These are phyloP conservation scores for Ceratocystis colombiana DNA, from an alignment of 2,329 filamentous ascomycete species.

Conservation along the genomic window DNA sequence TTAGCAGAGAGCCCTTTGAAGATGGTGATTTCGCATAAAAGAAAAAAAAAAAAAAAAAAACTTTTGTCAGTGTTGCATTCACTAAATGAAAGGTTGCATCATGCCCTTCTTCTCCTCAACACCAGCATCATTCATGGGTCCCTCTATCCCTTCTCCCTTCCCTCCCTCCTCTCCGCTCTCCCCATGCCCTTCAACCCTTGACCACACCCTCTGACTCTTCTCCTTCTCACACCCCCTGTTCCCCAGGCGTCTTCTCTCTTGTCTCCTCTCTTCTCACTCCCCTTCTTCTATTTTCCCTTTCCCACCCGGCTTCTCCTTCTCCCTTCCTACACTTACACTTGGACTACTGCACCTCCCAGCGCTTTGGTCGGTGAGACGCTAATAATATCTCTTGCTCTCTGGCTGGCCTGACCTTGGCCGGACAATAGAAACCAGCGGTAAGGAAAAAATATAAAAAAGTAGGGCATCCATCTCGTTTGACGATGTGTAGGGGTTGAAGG, in stretches of 20 bases:
- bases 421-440: conserved; percentile 3
- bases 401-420: background rate
- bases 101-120: background rate
- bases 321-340: too few relatives aligned
- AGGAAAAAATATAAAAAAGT: background rate
- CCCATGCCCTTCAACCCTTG: background rate
- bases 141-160: background rate
- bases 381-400: conserved; percentile 5
- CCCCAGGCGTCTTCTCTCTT: background rate
- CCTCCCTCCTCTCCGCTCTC: background rate
- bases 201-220: background rate
- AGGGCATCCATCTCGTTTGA: background rate
- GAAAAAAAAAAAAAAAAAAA: background rate
- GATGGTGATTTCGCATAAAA: background rate
- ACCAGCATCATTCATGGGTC: background rate
- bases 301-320: background rate
- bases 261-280: background rate
- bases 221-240: background rate
- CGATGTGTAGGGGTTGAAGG: background rate
- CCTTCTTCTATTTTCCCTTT: background rate
- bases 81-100: conserved; percentile 8
- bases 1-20: background rate
- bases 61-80: conserved; percentile 3
- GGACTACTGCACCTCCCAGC: background rate
- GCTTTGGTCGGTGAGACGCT: conserved; percentile 8